Evolutionary conservation across 306 rosid species (phyloP).

Genomic region (Sicyos edulis): DNA sequence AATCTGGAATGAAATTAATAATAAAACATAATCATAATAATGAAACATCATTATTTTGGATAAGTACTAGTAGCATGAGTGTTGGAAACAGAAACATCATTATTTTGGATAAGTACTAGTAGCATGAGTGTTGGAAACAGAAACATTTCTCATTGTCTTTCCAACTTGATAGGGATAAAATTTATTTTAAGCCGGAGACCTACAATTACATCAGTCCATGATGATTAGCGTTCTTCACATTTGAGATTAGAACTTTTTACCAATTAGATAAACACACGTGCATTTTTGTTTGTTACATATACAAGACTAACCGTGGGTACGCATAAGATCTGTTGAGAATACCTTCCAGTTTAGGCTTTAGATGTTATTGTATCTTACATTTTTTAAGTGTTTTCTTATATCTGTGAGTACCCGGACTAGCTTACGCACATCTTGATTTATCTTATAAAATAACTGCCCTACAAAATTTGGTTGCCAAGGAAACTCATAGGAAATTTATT

Average conservation of each 20-base stretch:
- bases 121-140: background rate
- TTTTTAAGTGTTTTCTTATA: too few species aligned
- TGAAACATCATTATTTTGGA: background rate
- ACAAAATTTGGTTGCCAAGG: too few species aligned
- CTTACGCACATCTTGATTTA: too few species aligned
- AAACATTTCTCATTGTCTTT: background rate
- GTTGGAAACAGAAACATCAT: background rate
- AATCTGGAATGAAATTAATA: background rate
- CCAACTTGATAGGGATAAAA: background rate
- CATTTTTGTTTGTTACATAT: background rate
- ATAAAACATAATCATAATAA: background rate
- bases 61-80: background rate
- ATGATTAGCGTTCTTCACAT: background rate
- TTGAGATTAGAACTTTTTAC: background rate
- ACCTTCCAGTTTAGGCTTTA: too few species aligned
- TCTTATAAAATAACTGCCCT: too few species aligned
- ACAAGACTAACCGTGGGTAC: background rate
- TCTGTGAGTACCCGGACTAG: too few species aligned
- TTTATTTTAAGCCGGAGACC: background rate
- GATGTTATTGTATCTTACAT: too few species aligned
- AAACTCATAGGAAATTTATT: too few species aligned
- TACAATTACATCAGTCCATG: slow-evolving; percentile 12
- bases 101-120: slow-evolving; percentile 2
- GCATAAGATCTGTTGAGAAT: too few species aligned
- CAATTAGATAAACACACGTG: background rate